phyloP scores from a whole-genome alignment of 352 stramenopile species.

The Pythium myriotylum region DNA sequence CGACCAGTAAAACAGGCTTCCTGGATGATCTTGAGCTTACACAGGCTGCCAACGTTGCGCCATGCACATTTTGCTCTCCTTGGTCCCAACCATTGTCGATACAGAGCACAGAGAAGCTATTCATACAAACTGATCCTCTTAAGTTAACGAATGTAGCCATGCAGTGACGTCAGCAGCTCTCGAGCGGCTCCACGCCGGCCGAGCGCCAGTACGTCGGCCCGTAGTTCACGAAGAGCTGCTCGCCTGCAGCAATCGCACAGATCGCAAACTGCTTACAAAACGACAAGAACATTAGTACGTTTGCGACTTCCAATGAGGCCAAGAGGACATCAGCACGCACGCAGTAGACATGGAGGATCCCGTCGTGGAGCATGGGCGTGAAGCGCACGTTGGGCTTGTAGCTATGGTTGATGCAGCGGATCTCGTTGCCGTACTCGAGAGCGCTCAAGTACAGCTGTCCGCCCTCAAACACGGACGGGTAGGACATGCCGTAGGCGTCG shows the following conservation, averaged over 20 bases:
- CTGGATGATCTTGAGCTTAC: too few relatives aligned
- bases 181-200: constrained; percentile 51
- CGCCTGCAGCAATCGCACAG: constrained; percentile 37
- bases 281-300: constrained; percentile 2
- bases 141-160: constrained; percentile 5
- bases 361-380: constrained; percentile 58
- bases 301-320: background rate
- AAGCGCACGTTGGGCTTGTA: constrained; percentile 59
- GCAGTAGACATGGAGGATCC: constrained; percentile 74
- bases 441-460: constrained; percentile 73
- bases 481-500: constrained; percentile 73
- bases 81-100: too few relatives aligned
- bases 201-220: constrained; percentile 67
- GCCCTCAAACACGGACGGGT: constrained; percentile 67
- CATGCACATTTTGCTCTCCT: too few relatives aligned
- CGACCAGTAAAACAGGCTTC: too few relatives aligned
- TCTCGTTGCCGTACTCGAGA: constrained; percentile 71
- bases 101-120: too few relatives aligned
- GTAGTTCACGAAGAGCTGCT: constrained; percentile 83
- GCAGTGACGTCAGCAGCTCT: constrained; percentile 3
- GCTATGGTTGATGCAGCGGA: constrained; percentile 83
- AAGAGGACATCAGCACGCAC: constrained; percentile 36
- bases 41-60: too few relatives aligned
- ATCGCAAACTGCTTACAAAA: constrained; percentile 54
- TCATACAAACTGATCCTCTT: too few relatives aligned